Evolutionary conservation across 345 rosid genomes (phyloP).

Genomic region (Ceriops decandra): DNA sequence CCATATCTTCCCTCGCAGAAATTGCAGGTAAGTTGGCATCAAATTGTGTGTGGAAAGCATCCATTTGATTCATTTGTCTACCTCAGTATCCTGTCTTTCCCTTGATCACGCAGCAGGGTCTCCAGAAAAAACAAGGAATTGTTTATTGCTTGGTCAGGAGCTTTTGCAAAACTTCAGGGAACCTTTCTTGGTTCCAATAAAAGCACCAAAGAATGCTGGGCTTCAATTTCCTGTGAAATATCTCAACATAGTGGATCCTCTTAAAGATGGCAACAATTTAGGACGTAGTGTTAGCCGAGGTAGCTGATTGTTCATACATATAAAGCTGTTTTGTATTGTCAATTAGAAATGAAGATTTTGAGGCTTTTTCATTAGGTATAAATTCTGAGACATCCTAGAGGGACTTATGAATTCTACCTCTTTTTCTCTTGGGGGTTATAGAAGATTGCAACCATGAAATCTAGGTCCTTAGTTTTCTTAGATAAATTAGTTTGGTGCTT

Average conservation of each 20-base stretch:
- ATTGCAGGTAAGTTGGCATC: conserved; percentile 49
- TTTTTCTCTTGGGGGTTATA: background rate
- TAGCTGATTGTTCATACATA: conserved; percentile 12
- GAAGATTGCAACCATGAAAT: background rate
- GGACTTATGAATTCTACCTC: background rate
- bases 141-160: conserved; percentile 57
- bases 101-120: conserved; percentile 43
- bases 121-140: conserved; percentile 53
- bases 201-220: conserved; percentile 52
- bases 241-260: conserved; percentile 83
- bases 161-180: conserved; percentile 60
- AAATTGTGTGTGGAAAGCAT: background rate
- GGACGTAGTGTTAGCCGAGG: conserved; percentile 99
- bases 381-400: no score
- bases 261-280: conserved; percentile 79
- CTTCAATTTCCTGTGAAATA: conserved; percentile 63
- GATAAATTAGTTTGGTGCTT: no score
- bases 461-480: background rate
- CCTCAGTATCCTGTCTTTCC: conserved; percentile 9
- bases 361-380: background rate
- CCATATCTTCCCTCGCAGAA: conserved; percentile 60
- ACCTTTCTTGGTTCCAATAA: conserved; percentile 51
- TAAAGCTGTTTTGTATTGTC: background rate
- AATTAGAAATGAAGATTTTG: background rate
- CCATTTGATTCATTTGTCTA: background rate